Evolutionary conservation across 345 rosid genomes (phyloP).

Genomic region (Brassica nigra): DNA sequence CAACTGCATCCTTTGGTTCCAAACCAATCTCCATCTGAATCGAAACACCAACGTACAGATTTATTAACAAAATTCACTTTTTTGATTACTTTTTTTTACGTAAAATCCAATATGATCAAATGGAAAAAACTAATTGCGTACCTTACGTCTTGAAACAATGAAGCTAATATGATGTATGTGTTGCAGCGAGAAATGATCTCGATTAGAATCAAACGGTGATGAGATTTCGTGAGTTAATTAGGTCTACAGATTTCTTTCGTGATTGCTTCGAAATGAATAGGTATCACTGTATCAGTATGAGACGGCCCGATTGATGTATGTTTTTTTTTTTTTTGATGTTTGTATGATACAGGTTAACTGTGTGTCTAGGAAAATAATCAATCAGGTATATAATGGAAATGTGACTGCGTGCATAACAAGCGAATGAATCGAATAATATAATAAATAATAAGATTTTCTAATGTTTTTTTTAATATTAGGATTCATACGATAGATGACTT

Average conservation of each 20-base stretch:
- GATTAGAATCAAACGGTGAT: neutral
- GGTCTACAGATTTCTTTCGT: neutral
- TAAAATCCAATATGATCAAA: neutral
- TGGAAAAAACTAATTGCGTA: neutral
- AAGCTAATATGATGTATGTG: neutral
- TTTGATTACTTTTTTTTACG: neutral
- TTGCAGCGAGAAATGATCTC: neutral
- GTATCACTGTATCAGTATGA: neutral
- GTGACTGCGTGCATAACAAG: neutral
- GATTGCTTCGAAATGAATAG: neutral
- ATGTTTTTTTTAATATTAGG: neutral
- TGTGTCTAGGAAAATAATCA: neutral
- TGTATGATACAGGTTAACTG: neutral
- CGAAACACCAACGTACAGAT: slow-evolving; percentile 13
- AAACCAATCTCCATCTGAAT: slow-evolving; percentile 52
- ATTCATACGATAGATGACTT: neutral
- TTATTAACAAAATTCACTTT: neutral
- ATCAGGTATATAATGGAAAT: neutral
- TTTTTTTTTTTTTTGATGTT: neutral
- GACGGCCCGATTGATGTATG: neutral
- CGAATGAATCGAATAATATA: neutral
- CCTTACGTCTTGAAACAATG: neutral
- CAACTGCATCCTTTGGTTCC: slow-evolving; percentile 63
- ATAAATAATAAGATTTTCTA: neutral
- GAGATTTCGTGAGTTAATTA: neutral